Evolutionary conservation across 2,329 filamentous ascomycete species (phyloP), one percentile per base, ranked within the genome.

Genomic region (Fusarium beomiforme): DNA sequence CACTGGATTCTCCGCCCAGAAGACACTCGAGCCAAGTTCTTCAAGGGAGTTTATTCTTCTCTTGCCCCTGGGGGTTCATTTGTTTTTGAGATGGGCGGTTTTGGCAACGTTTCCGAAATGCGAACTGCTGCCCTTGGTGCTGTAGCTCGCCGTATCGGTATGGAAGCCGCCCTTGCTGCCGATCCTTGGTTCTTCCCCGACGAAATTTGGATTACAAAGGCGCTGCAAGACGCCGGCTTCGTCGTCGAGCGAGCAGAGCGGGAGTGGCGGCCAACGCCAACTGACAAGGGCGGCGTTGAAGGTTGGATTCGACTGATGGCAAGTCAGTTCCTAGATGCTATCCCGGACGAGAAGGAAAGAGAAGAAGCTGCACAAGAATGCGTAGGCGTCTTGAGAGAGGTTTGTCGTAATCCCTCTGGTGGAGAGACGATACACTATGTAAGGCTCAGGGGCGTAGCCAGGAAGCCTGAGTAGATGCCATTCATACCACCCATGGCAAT

Each of bases 141-240:
- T 3, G 81, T 91, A 2, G 78, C 83, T 19, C 83, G 85, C 3
- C 85, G 88, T 2, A 77, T 89, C 1, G 82, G 87, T 0, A 70
- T 90, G 3, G 74, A 81, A n/a, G 79, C 81, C 13, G 87, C 87
- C 0, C 67, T 82, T 23, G 84, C 83, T 17, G 83, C 81, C 0
- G 86, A 87, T 67, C 91, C 91, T 8, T 93, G 91, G 91, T 93
- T 92, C 79, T 93, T 93, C 78, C 90, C 91, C 0, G 89, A 90
- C 69, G 89, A 90, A 74, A 77, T 70, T 0, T 91, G 89, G 89
- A 85, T 88, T 78, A 79, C 72, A 34, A 74, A 84, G 65, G 81
- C 86, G 67, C 76, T 82, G 24, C 78, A 81, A 51, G 83, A 83
- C 3, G 84, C 83, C 21, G 85, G 85, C 26, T 87, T 84, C 79